Evolutionary conservation across 257 asterid species (phyloP), one percentile per base, ranked within the genome.

Genomic region (Gentiana macrophylla): DNA sequence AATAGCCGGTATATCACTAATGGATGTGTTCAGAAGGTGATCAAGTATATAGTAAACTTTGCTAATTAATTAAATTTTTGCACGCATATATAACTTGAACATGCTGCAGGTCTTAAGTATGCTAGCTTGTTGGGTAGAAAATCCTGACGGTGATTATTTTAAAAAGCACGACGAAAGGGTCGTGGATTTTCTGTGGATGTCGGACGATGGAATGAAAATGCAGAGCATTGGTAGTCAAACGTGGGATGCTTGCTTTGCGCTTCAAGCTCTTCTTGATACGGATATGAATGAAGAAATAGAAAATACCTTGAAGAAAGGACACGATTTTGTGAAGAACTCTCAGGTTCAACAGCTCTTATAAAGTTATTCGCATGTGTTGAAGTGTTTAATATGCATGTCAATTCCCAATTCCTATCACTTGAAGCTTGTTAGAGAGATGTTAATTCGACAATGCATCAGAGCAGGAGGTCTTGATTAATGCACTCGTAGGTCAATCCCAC

Each of bases 151-250:
- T 15, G 71, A 66, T 34, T 67, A 70, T 4, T 63, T 62, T 33
- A 74, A 66, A 59, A 55, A 46, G 13, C 80, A 74, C 57, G 66
- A 70, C 5, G 65, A 77, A 13, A 51, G 80, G 32, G 52, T 74
- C 41, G 66, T 70, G 1, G 80, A 74, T 56, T 74, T 62, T 57
- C 13, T 70, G 6, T 74, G 80, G 80, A n/a, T 74, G 9, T 77
- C 74, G 2, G 80, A 74, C 61, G 80, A 74, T 70, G 80, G 80
- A 33, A 70, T 74, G 77, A 74, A 74, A 47, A 50, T 70, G 71
- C 75, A 86, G 89, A 86, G 88, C 56, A 81, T 83, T 59, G 95
- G 95, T 5, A 86, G 94, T 38, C 95, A 86, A 67, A 58, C 81
- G 51, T 86, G 94, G 95, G 95, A 86, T 64, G 78, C 94, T 0